phyloP scores from a whole-genome alignment of 2,329 filamentous ascomycete genomes.

The Ramichloridium luteum region DNA sequence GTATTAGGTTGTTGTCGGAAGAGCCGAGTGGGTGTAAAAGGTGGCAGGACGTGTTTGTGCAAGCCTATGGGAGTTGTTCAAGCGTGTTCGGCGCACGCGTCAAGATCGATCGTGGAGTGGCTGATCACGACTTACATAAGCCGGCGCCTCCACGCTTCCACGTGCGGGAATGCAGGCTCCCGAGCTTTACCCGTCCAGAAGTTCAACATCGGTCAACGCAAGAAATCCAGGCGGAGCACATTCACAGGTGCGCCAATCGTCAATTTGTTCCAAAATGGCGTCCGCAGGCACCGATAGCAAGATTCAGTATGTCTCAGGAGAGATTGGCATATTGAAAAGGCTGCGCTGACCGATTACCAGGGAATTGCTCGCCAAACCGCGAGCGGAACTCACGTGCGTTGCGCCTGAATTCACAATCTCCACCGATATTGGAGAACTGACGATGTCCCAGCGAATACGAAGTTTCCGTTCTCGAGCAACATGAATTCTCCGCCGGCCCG shows the following conservation, averaged over 20 bases:
- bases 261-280: slow-evolving; percentile 20
- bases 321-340: background rate
- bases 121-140: slow-evolving; percentile 1
- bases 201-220: no score
- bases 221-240: no score
- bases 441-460: slow-evolving; percentile 62
- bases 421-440: slow-evolving; percentile 15
- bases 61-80: no score
- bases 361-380: slow-evolving; percentile 79
- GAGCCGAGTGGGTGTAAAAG: no score
- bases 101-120: background rate
- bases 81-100: slow-evolving; percentile 1
- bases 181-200: no score
- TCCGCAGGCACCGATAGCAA: slow-evolving; percentile 27
- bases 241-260: no score
- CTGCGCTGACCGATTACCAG: slow-evolving; percentile 36
- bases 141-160: no score
- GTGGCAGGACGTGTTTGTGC: background rate
- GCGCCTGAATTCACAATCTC: no score
- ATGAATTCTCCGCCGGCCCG: slow-evolving; percentile 67
- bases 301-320: slow-evolving; percentile 28
- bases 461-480: slow-evolving; percentile 66
- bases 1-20: slow-evolving; percentile 4
- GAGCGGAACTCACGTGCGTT: slow-evolving; percentile 79
- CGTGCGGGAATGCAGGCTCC: no score